These are phyloP conservation scores for Trichoderma oligosporum DNA, from an alignment of 2,329 filamentous ascomycete genomes.

Conservation along the genomic window DNA sequence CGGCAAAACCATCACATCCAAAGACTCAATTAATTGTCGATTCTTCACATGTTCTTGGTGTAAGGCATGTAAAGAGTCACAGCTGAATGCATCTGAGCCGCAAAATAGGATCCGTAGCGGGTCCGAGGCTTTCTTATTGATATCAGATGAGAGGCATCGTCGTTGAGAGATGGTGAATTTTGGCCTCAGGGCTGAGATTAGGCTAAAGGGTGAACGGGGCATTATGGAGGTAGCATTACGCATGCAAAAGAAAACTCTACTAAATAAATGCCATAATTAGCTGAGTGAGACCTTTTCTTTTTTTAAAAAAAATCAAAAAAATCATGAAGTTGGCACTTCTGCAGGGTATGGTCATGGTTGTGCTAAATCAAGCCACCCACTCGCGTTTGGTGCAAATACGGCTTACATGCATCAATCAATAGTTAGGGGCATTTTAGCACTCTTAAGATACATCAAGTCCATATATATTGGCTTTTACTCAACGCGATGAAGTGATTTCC, in stretches of 20 bases:
- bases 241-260: neutral
- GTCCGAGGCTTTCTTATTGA: conserved; percentile 35
- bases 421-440: too few relatives aligned
- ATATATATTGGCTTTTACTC: neutral
- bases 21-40: conserved; percentile 60
- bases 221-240: conserved; percentile 18
- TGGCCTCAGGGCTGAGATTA: conserved; percentile 17
- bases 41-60: conserved; percentile 53
- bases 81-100: conserved; percentile 89
- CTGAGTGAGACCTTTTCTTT: too few relatives aligned
- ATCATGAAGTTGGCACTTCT: neutral
- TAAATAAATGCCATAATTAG: too few relatives aligned
- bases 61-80: conserved; percentile 68
- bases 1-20: conserved; percentile 81
- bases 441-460: neutral
- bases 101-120: conserved; percentile 87
- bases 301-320: too few relatives aligned
- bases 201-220: conserved; percentile 21
- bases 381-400: conserved; percentile 35
- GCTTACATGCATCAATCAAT: conserved; percentile 36
- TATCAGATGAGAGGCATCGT: conserved; percentile 24
- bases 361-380: neutral
- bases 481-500: neutral
- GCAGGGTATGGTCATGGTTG: conserved; percentile 2
- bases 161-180: conserved; percentile 11